Percentiles rank a stretch among this genome's conserved stretches.
Conservation (phyloP, 768 basidiomycete species). For the Hortiboletus flavorubellus region DNA sequence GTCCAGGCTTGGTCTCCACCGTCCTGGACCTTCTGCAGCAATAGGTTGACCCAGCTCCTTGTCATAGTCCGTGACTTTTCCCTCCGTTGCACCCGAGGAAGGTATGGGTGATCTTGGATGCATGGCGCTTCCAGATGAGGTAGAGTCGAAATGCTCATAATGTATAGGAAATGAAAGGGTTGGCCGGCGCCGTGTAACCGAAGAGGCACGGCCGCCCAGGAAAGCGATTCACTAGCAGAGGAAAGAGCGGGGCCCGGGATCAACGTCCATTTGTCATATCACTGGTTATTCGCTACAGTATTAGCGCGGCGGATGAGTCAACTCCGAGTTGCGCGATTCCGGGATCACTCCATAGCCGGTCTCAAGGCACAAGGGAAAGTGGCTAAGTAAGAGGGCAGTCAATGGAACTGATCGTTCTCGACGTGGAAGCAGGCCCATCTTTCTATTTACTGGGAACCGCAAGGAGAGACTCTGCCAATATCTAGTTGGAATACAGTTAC, state of each 20-base stretch:
- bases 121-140: background rate
- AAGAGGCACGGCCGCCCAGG: background rate
- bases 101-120: background rate
- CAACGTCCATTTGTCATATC: background rate
- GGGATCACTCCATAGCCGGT: background rate
- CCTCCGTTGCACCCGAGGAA: background rate
- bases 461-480: slow-evolving; percentile 4
- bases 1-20: background rate
- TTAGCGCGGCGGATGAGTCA: background rate
- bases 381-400: too few relatives aligned
- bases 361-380: background rate
- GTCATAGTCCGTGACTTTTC: background rate
- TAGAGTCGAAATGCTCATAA: too few relatives aligned
- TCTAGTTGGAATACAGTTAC: slow-evolving; percentile 18
- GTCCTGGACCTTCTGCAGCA: background rate
- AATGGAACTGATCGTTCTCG: background rate
- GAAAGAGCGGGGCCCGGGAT: background rate
- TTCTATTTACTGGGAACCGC: background rate
- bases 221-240: background rate
- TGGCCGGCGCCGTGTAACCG: background rate
- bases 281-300: background rate
- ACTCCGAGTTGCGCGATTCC: background rate
- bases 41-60: background rate
- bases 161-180: background rate
- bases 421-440: background rate